Evolutionary conservation across 2,329 filamentous ascomycete genomes (phyloP), one percentile per base, ranked within the genome.

Genomic region (Didymella glomerata): DNA sequence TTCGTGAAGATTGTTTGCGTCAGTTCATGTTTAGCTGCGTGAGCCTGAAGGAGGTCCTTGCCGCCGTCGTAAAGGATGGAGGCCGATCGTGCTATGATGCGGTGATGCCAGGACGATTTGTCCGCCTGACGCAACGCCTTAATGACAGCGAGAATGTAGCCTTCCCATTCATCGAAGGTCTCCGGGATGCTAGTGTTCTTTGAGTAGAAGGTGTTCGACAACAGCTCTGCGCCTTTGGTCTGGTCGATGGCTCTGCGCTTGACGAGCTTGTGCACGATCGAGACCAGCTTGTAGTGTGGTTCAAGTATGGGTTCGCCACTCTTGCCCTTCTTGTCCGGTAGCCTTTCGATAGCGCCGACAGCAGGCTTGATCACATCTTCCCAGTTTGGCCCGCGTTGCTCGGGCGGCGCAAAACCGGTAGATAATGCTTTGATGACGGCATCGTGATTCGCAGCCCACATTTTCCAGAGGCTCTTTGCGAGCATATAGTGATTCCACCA

Each of bases 101-200:
- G 90, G 75, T 97, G 93, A 72, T 97, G 93, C 93, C 93, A 97
- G 69, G 95, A 94, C 0, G 91, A 90, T 80, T 96, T 96, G 77
- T 97, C 93, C 61, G 92, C 92, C 34, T 79, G 79, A 54, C 85
- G 84, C 52, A 90, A 76, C 30, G 81, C 81, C 67, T 84, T 85
- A 48, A 89, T 75, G 0, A 88, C 85, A 83, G 77, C 86, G 14
- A 89, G 76, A 42, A 90, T 85, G 67, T 91, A 91, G 1, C 80
- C 69, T 47, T 86, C 84, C 80, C 85, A 88, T 9, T 83, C 77
- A 61, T 83, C 77, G 74, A 81, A 48, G 73, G 83, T 71, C 75
- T 83, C 68, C 68, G 84, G 76, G 49, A 79, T 66, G 59, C 77
- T 73, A 10, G 85, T 75, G 52, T 84, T 85, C 28, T 81, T 79